phyloP scores from a whole-genome alignment of 192 early-diverging fungal species.

The Backusella psychrophila region DNA sequence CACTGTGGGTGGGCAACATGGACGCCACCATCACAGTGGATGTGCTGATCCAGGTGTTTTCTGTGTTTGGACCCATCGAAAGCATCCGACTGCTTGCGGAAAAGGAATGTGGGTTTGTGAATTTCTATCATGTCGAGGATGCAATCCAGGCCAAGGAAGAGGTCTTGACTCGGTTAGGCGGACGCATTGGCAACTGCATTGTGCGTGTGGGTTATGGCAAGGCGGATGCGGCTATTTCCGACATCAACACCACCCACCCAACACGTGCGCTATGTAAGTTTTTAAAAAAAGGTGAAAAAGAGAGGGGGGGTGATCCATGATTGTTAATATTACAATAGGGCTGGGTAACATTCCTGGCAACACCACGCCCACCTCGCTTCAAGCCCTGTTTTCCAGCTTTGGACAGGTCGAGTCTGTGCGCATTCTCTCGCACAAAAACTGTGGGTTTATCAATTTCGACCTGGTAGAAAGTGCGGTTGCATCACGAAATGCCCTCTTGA shows the following conservation, averaged over 20 bases:
- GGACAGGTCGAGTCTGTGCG: constrained; percentile 90
- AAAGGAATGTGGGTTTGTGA: constrained; percentile 96
- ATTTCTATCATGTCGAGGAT: constrained; percentile 82
- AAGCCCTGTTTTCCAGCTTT: constrained; percentile 71
- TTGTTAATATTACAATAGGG: constrained; percentile 57
- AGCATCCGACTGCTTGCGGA: constrained; percentile 84
- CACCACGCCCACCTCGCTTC: constrained; percentile 66
- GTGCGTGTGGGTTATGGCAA: constrained; percentile 83
- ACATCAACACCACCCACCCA: constrained; percentile 43
- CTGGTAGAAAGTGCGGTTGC: constrained; percentile 84
- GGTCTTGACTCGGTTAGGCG: constrained; percentile 67
- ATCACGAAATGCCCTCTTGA: constrained; percentile 82
- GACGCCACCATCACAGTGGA: constrained; percentile 73
- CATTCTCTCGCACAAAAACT: constrained; percentile 92
- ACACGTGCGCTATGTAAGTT: constrained; percentile 69
- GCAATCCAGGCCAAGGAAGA: constrained; percentile 84
- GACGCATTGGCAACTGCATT: constrained; percentile 74
- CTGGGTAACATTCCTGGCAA: constrained; percentile 89
- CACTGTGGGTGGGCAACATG: constrained; percentile 92
- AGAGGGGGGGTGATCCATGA: too few species aligned
- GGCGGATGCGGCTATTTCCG: constrained; percentile 48
- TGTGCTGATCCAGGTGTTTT: constrained; percentile 80
- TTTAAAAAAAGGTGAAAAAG: neutral
- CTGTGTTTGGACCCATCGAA: constrained; percentile 90
- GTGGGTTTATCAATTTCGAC: constrained; percentile 95